phyloP scores from a whole-genome alignment of 257 asterid genomes.

The Solanum microdontum region DNA sequence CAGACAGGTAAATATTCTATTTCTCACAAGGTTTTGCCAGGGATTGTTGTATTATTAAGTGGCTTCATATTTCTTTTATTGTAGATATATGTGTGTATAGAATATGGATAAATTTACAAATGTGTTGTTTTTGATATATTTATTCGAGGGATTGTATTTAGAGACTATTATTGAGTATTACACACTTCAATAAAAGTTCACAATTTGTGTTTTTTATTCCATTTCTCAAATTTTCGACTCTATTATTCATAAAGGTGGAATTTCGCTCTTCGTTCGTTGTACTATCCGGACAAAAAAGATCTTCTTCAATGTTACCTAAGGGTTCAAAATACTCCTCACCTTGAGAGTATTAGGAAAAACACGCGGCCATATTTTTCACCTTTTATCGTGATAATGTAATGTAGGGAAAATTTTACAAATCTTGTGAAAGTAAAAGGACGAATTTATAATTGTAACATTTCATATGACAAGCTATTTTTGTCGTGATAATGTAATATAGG shows the following conservation, averaged over 20 bases:
- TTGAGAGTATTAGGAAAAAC: not conserved
- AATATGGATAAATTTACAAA: not conserved
- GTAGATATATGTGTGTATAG: not conserved
- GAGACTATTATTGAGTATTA: not conserved
- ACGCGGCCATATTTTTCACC: fast-evolving
- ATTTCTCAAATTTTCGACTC: not conserved
- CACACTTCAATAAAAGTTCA: not conserved
- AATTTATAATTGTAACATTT: too few species aligned
- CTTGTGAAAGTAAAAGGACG: not conserved
- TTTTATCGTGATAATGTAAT: not conserved
- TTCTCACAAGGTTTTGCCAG: conserved; percentile 10
- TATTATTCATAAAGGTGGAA: not conserved
- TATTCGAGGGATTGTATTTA: not conserved
- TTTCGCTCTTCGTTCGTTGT: not conserved
- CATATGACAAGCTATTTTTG: not conserved
- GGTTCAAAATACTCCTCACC: not conserved
- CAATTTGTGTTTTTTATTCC: not conserved
- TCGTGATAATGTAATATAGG: not conserved
- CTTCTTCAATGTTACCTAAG: not conserved
- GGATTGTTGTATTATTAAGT: not conserved
- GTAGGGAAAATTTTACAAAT: fast-evolving
- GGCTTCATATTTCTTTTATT: not conserved
- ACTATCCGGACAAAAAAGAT: not conserved
- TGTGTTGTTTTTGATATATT: not conserved
- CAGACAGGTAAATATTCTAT: conserved; percentile 14